Evolutionary conservation across 306 rosid genomes (phyloP), one percentile per base, ranked within the genome.

Genomic region (Rosa lucieae): DNA sequence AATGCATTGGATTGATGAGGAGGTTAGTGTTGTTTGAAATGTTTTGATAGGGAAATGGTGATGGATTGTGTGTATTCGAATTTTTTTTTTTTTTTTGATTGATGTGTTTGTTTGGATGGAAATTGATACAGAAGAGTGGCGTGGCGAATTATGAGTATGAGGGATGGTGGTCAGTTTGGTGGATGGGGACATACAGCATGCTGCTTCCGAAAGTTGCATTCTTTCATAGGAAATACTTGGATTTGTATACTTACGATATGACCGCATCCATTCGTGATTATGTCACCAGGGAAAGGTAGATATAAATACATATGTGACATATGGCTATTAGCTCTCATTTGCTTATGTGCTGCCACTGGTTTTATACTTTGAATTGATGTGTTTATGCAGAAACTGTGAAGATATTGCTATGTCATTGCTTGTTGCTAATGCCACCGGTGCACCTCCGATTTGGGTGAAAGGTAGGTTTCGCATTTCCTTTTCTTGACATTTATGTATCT

Each of bases 81-180:
- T n/a, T n/a, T n/a, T 70, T 1, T 39, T 39, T 40, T 32, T 56
- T 56, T 1, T 7, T 18, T 20, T 20, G 23, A 11, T n/a, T n/a
- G 4, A 56, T 79, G 20, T 37, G 51, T 80, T 65, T 13, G 44
- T 20, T 65, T 82, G 75, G 51, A 78, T 77, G 37, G 46, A 62
- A 71, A 56, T 56, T 20, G 11, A 7, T 72, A 79, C 88, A 88
- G 89, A 78, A 81, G 74, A 82, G 76, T 78, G 83, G 79, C 52
- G 82, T 52, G 78, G 87, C 82, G 82, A 76, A 78, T 73, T 88
- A 86, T 72, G 83, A 67, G 84, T 88, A 88, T 77, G 89, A 88
- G 76, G 92, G 92, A 71, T 90, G 92, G 92, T 88, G 92, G 92
- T 88, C 94, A 2, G 90, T 90, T 69, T 90, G 92, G 90, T 80